Conservation (phyloP, 2,329 filamentous ascomycete genomes). For the Fonsecaea nubica region DNA sequence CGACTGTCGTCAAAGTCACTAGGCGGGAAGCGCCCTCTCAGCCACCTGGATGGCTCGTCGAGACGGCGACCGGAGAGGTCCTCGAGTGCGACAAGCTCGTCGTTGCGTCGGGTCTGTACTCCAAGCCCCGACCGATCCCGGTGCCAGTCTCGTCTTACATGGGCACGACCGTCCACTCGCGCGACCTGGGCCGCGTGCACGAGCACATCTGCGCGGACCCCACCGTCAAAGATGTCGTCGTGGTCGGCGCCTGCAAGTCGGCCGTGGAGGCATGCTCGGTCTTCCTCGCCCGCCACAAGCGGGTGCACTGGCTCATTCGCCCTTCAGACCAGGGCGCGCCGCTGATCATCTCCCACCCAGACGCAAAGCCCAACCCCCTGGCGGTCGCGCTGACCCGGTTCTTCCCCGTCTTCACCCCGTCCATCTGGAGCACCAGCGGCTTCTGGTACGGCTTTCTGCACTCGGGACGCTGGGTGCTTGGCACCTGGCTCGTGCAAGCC, state of each 20-base stretch:
- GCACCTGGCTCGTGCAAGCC: not conserved
- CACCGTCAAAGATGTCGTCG: constrained; percentile 19
- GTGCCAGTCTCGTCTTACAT: constrained; percentile 9
- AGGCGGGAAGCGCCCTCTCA: constrained; percentile 31
- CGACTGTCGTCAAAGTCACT: constrained; percentile 38
- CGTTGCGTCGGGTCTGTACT: constrained; percentile 42
- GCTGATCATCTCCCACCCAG: constrained; percentile 15
- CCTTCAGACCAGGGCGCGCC: constrained; percentile 14
- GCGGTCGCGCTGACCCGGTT: constrained; percentile 15
- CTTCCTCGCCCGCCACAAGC: constrained; percentile 14
- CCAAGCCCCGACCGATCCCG: constrained; percentile 39
- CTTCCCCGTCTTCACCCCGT: constrained; percentile 14
- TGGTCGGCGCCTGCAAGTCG: constrained; percentile 24
- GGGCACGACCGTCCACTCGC: constrained; percentile 16
- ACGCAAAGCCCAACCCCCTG: constrained; percentile 3
- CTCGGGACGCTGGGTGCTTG: constrained; percentile 8
- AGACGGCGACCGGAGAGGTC: constrained; percentile 21
- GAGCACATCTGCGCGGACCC: constrained; percentile 8
- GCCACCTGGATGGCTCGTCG: constrained; percentile 40
- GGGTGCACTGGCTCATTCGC: constrained; percentile 21
- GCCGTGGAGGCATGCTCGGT: constrained; percentile 19
- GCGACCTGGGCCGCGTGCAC: constrained; percentile 15
- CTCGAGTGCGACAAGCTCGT: constrained; percentile 43
- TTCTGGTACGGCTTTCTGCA: constrained; percentile 19
- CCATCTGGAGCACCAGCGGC: constrained; percentile 11